Percentiles rank a stretch among this genome's conserved stretches.
Conservation (phyloP, 805 yeast genomes). For the Candida dendrica region DNA sequence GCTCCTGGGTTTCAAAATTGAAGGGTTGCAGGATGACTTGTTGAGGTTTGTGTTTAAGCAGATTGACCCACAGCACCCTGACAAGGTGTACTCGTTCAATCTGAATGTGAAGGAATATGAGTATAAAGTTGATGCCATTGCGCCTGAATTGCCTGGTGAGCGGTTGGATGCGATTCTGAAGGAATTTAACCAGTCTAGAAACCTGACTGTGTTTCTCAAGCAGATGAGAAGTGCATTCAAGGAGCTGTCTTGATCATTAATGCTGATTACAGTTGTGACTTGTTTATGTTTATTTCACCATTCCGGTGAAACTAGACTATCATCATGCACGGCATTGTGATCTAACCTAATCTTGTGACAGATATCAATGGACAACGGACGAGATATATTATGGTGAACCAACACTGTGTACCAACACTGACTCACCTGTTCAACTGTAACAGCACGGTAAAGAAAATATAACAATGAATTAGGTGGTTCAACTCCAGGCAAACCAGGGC, state of each 20-base stretch:
- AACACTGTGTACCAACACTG: no score
- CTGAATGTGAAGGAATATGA: conserved; percentile 37
- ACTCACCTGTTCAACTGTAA: no score
- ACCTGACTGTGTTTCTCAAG: conserved; percentile 17
- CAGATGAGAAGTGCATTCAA: conserved; percentile 14
- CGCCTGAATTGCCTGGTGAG: conserved; percentile 29
- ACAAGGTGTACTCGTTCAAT: conserved; percentile 34
- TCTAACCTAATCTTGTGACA: no score
- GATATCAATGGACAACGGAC: no score
- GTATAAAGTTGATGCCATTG: conserved; percentile 29
- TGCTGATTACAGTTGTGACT: no score
- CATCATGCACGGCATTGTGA: no score
- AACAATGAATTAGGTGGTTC: no score
- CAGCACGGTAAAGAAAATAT: no score
- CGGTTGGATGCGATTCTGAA: conserved; percentile 10
- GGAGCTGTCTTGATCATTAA: conserved; percentile 1
- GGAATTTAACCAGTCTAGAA: conserved; percentile 11
- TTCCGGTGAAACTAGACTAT: no score
- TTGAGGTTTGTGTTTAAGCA: conserved; percentile 42
- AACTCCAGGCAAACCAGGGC: no score
- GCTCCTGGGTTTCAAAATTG: conserved; percentile 47
- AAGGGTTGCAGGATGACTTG: conserved; percentile 39
- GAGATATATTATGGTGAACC: no score
- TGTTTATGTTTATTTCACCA: no score
- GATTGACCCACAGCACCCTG: conserved; percentile 36